These are phyloP conservation scores for Aspergillus viridinutans DNA, from an alignment of 2,329 filamentous ascomycete genomes.

Conservation along the genomic window DNA sequence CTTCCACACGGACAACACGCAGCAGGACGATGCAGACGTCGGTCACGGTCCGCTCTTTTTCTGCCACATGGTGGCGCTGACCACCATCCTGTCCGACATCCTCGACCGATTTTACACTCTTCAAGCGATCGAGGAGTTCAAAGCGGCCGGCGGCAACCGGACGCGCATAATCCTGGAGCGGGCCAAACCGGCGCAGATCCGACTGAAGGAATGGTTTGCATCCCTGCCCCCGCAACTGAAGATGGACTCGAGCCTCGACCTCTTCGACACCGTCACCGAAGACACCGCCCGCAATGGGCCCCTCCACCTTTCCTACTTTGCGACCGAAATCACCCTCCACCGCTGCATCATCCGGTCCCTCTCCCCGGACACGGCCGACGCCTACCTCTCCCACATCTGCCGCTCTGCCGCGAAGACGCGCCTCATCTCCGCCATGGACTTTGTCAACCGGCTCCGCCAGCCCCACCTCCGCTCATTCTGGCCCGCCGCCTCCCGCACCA, in stretches of 20 bases:
- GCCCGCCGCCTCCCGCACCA: slow-evolving; percentile 53
- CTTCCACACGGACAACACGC: slow-evolving; percentile 24
- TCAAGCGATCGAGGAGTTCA: slow-evolving; percentile 44
- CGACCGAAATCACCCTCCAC: slow-evolving; percentile 89
- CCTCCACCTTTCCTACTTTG: slow-evolving; percentile 87
- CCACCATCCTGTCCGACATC: slow-evolving; percentile 50
- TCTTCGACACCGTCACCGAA: slow-evolving; percentile 40
- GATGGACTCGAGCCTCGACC: slow-evolving; percentile 47
- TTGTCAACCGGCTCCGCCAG: slow-evolving; percentile 86
- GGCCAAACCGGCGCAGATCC: slow-evolving; percentile 52
- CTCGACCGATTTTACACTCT: slow-evolving; percentile 51
- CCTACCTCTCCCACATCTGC: slow-evolving; percentile 86
- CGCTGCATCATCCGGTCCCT: slow-evolving; percentile 84
- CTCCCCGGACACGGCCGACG: slow-evolving; percentile 55
- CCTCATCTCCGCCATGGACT: slow-evolving; percentile 93
- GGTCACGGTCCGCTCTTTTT: slow-evolving; percentile 45
- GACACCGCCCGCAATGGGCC: slow-evolving; percentile 55
- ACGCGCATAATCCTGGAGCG: slow-evolving; percentile 49
- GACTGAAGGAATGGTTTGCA: slow-evolving; percentile 51
- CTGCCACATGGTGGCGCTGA: slow-evolving; percentile 50
- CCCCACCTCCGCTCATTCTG: slow-evolving; percentile 87
- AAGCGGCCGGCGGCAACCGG: slow-evolving; percentile 38
- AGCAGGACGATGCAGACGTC: slow-evolving; percentile 31
- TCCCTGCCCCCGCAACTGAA: slow-evolving; percentile 46
- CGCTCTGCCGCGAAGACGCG: slow-evolving; percentile 90